Base-by-base conservation (phyloP, 192 early-diverging fungal genomes). In the Glomus cerebriforme region DNA sequence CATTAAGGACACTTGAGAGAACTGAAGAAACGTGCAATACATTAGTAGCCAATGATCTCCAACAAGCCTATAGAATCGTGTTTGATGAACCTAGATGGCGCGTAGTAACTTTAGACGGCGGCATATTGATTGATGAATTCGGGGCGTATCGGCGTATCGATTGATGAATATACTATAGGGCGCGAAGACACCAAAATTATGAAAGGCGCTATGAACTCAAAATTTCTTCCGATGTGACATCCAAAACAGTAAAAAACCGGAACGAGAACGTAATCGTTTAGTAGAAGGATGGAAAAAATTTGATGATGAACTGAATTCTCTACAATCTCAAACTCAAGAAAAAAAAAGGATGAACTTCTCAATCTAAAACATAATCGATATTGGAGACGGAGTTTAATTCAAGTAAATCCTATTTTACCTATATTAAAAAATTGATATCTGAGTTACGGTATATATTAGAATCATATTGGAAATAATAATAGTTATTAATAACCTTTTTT, bases 91-190 rank as follows among this genome's bases (percentile, higher is more conserved):
- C 85, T 31, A 89, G 96, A n/a, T 94, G 91, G 88, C 90, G 97
- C 32, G 97, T 99, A 8, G 98, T 99, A 7, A 99, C 96, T 1
- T 82, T 99, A 54, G 93, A 93, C 64, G 97, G 98, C 3, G 88
- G 95, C n/a, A n/a, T n/a, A n/a, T n/a, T n/a, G n/a, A n/a, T n/a
- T n/a, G n/a, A n/a, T n/a, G n/a, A n/a, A n/a, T n/a, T n/a, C n/a
- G n/a, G n/a, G n/a, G n/a, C n/a, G n/a, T n/a, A n/a, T n/a, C n/a
- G n/a, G n/a, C n/a, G n/a, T n/a, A 66, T 82, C 98, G 63, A 95
- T 99, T n/a, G n/a, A n/a, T 73, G 97, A 98, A 74, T 89, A n/a
- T 24, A 91, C 92, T 8, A 96, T 99, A 95, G 91, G 90, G 35
- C 96, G 97, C 77, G 98, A 96, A 66, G 97, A 96, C 26, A 89